phyloP scores from a whole-genome alignment of 345 rosid genomes.

The Salix suchowensis region DNA sequence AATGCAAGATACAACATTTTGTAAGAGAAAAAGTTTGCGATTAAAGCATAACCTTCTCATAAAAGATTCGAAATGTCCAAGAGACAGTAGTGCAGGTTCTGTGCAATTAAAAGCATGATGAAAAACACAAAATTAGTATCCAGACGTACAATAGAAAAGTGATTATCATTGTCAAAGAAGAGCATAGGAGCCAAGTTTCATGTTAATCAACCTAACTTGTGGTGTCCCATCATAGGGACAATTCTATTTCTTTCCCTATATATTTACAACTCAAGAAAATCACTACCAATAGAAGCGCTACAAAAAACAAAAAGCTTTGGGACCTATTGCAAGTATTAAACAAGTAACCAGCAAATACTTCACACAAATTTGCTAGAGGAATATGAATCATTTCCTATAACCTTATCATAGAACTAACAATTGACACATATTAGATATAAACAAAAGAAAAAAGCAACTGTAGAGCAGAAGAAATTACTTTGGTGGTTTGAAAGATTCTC shows the following conservation, averaged over 20 bases:
- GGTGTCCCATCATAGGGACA: neutral
- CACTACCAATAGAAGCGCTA: neutral
- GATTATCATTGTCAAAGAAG: neutral
- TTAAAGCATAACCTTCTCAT: constrained; percentile 26
- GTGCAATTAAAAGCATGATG: neutral
- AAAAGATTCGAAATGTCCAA: constrained; percentile 33
- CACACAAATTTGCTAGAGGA: neutral
- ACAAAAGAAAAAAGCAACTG: neutral
- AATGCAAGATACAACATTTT: neutral
- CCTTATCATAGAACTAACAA: neutral
- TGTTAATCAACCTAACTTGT: neutral
- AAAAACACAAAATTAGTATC: neutral
- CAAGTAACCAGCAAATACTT: neutral
- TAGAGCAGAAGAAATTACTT: constrained; percentile 33
- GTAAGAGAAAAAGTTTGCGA: neutral
- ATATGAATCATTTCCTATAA: neutral
- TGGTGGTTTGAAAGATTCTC: constrained; percentile 79
- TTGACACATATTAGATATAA: neutral
- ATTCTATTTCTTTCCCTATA: neutral
- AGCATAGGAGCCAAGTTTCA: neutral
- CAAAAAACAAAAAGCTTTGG: neutral
- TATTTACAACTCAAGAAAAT: neutral
- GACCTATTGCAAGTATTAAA: neutral
- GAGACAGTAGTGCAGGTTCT: constrained; percentile 35
- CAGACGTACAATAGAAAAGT: neutral